phyloP scores from a whole-genome alignment of 768 basidiomycete genomes.

The Brasilioporus rufonigricans region DNA sequence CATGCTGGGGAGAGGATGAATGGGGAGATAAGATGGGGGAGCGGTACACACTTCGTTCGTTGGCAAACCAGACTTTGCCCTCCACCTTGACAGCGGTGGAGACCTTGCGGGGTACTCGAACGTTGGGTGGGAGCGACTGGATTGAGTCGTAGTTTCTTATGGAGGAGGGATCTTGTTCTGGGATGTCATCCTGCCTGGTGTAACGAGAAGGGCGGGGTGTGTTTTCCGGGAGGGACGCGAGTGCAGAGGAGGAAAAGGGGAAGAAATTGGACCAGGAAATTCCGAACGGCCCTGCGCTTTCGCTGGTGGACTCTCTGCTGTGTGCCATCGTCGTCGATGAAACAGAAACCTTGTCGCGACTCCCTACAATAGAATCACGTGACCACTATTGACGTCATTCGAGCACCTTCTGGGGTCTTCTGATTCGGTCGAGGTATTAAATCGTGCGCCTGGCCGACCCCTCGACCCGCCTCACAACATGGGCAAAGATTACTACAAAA shows the following conservation, averaged over 20 bases:
- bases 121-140: conserved; percentile 56
- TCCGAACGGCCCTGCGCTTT: conserved; percentile 34
- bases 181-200: conserved; percentile 71
- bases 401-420: conserved; percentile 34
- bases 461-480: neutral
- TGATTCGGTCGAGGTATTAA: too few relatives aligned
- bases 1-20: conserved; percentile 56
- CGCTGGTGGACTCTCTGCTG: conserved; percentile 7
- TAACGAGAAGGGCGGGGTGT: conserved; percentile 44
- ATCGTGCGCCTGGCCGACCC: neutral
- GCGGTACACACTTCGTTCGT: conserved; percentile 72
- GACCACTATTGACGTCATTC: conserved; percentile 29
- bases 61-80: conserved; percentile 97
- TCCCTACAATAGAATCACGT: conserved; percentile 2
- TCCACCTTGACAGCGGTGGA: conserved; percentile 83
- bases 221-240: conserved; percentile 46
- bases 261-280: conserved; percentile 63
- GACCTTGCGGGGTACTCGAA: conserved; percentile 80
- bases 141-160: conserved; percentile 77
- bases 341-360: neutral
- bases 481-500: conserved; percentile 86
- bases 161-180: conserved; percentile 52
- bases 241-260: conserved; percentile 70
- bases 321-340: conserved; percentile 16
- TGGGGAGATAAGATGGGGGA: neutral